A percentile compares a stretch with the other conserved stretches of the same genome.
phyloP scores from a whole-genome alignment of 257 asterid species.

The Eustoma russellianum region DNA sequence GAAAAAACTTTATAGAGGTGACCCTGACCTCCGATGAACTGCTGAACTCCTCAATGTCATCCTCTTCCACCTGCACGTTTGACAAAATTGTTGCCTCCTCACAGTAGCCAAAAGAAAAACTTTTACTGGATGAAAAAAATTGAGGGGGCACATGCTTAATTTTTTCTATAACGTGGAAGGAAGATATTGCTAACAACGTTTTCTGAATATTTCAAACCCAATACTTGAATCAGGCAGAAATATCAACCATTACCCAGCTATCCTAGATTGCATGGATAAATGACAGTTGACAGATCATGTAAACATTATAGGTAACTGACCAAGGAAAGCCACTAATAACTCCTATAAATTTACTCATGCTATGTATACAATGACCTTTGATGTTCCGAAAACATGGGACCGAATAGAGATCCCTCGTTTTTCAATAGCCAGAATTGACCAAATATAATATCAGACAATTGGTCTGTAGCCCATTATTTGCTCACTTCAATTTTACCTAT shows the following conservation, averaged over 20 bases:
- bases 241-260: not conserved
- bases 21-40: constrained; percentile 51
- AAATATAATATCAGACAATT: not conserved
- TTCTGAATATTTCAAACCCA: not conserved
- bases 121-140: not conserved
- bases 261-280: too few relatives aligned
- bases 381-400: not conserved
- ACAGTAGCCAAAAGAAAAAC: not conserved
- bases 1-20: constrained; percentile 8
- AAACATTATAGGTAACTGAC: too few relatives aligned
- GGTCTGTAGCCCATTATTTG: not conserved
- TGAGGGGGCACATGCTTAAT: not conserved
- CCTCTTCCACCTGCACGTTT: constrained; percentile 41
- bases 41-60: constrained; percentile 56
- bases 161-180: constrained; percentile 1
- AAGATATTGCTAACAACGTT: not conserved
- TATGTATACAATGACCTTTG: not conserved
- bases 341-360: too few relatives aligned
- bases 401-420: not conserved
- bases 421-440: not conserved
- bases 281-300: too few relatives aligned
- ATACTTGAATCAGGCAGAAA: not conserved
- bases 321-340: too few relatives aligned
- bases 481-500: not conserved
- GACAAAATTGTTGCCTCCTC: constrained; percentile 2